Conservation (phyloP, 1,139 yeast genomes). For the Yueomyces sp. region DNA sequence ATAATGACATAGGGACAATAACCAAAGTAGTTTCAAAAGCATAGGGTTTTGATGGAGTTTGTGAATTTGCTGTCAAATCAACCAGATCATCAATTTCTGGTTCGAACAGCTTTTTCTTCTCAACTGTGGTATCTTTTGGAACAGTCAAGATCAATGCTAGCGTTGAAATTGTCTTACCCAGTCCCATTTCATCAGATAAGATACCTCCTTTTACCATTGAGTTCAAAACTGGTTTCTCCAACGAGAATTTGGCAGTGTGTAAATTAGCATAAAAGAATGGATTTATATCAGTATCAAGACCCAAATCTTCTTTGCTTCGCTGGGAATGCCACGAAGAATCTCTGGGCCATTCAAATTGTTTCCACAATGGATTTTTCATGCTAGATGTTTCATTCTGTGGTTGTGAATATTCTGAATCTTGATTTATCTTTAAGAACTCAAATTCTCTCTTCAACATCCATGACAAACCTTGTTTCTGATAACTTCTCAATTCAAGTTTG, state of each 20-base stretch:
- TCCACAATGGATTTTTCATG: constrained; percentile 80
- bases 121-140: constrained; percentile 33
- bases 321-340: constrained; percentile 28
- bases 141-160: constrained; percentile 58
- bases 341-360: constrained; percentile 62
- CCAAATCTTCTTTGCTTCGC: constrained; percentile 6
- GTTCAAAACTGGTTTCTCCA: constrained; percentile 50
- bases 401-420: constrained; percentile 9
- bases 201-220: constrained; percentile 68
- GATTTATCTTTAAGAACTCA: constrained; percentile 30
- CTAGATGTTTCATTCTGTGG: constrained; percentile 28
- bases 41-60: constrained; percentile 25
- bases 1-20: constrained; percentile 81
- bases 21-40: constrained; percentile 67
- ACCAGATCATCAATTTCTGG: constrained; percentile 1
- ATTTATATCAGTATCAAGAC: constrained; percentile 7
- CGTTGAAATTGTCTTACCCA: constrained; percentile 85
- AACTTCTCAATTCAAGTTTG: constrained; percentile 44
- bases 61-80: not conserved
- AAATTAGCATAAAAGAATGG: constrained; percentile 62
- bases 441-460: constrained; percentile 71
- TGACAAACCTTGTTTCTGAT: constrained; percentile 69
- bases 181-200: constrained; percentile 95
- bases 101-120: constrained; percentile 2
- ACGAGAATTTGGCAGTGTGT: constrained; percentile 70